These are phyloP conservation scores for Xylariales sp. DNA, from an alignment of 2,329 filamentous ascomycete species.

Conservation along the genomic window DNA sequence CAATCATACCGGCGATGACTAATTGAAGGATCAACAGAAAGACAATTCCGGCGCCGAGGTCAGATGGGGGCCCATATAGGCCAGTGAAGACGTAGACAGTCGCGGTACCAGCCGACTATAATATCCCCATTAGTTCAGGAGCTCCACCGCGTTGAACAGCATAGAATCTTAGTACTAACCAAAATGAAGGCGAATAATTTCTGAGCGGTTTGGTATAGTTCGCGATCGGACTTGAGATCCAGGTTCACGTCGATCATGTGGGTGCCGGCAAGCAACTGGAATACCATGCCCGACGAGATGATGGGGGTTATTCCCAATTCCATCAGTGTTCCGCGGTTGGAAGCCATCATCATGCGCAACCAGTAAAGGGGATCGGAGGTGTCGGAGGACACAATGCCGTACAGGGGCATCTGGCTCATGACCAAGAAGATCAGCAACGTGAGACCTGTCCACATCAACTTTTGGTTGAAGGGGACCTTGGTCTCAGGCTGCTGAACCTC, in stretches of 20 bases:
- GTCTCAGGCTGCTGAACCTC: slow-evolving; percentile 99
- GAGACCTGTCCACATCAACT: slow-evolving; percentile 93
- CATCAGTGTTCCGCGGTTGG: slow-evolving; percentile 97
- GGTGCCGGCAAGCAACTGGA: slow-evolving; percentile 99
- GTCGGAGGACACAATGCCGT: slow-evolving; percentile 98
- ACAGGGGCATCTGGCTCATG: slow-evolving; percentile 98
- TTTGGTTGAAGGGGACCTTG: slow-evolving; percentile 99
- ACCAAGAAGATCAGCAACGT: slow-evolving; percentile 99
- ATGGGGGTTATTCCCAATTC: slow-evolving; percentile 97
- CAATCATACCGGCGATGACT: slow-evolving; percentile 96
- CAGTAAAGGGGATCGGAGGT: slow-evolving; percentile 99
- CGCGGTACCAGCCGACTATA: slow-evolving; percentile 86
- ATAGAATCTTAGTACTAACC: slow-evolving; percentile 4
- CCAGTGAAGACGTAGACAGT: slow-evolving; percentile 98
- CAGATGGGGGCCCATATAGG: slow-evolving; percentile 95
- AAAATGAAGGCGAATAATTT: slow-evolving; percentile 99
- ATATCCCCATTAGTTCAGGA: too few species aligned
- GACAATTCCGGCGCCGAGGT: slow-evolving; percentile 97
- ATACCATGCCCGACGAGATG: slow-evolving; percentile 99
- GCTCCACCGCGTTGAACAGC: too few species aligned
- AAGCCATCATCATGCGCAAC: slow-evolving; percentile 99
- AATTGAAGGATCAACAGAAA: slow-evolving; percentile 98
- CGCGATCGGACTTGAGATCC: slow-evolving; percentile 99
- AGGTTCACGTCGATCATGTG: slow-evolving; percentile 99
- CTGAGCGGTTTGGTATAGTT: slow-evolving; percentile 99